Base-by-base conservation (phyloP, 2,329 filamentous ascomycete genomes). In the Achaetomium macrosporum region DNA sequence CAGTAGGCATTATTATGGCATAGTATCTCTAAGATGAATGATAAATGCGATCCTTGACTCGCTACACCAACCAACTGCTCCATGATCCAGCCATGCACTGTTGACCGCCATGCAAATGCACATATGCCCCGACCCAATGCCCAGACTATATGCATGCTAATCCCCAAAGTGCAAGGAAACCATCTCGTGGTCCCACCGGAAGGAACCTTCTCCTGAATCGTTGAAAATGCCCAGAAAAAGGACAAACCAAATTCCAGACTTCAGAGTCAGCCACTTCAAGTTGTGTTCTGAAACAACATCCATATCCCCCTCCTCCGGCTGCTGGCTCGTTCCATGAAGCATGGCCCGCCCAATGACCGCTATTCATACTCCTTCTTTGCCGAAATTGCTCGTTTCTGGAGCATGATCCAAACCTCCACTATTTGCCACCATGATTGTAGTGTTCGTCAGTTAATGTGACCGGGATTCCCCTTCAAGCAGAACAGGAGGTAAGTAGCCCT, bases 71-170 rank as follows among this genome's bases (percentile, higher is more conserved):
- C 15, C 13, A n/a, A 37, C 33, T 43, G 47, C 42, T 50, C 39
- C 37, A 40, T 42, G 31, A 47, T 29, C 47, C 39, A 47, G 30
- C 47, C 52, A 51, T 54, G 52, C 43, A 54, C 47, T 43, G 25
- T 39, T 33, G n/a, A 48, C 33, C 53, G 45, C 53, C 46, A 49
- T 45, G 53, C 20, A 55, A 55, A 55, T 8, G 15, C 25, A 44
- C 16, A 47, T 33, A 46, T 48, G 41, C 53, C 39, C 44, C 33
- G 9, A 46, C 44, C 44, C 41, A 48, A 54, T 51, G 51, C 52
- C 42, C 42, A 25, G 40, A 47, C 25, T 25, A 31, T 29, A 25
- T 25, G 45, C 49, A 52, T 52, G 39, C 36, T 30, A 46, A 36
- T 42, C 29, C 36, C 36, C 35, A 17, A 11, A 39, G 35, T 25